These are phyloP conservation scores for Perkinsus olseni DNA, from an alignment of 169 alveolate species.

Conservation along the genomic window DNA sequence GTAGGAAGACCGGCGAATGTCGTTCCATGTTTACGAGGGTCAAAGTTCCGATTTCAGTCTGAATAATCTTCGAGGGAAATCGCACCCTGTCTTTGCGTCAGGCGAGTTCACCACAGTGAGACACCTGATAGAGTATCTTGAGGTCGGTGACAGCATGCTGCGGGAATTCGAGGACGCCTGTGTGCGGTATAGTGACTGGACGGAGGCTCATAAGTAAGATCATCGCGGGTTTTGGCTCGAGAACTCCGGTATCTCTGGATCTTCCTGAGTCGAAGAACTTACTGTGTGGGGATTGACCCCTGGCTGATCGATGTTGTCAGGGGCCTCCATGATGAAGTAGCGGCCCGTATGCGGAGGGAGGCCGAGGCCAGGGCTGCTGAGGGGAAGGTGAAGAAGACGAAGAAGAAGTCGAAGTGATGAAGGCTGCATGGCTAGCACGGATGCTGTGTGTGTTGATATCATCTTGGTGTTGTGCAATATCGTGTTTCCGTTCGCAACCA, in stretches of 20 bases:
- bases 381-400: background rate
- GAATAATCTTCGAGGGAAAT: background rate
- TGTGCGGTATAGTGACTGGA: background rate
- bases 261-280: background rate
- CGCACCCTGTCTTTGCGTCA: background rate
- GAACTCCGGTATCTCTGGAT: background rate
- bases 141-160: background rate
- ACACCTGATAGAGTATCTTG: background rate
- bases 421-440: background rate
- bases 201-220: background rate
- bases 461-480: no score
- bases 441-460: no score
- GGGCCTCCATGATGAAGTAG: background rate
- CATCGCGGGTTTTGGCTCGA: background rate
- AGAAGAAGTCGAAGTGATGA: background rate
- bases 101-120: background rate
- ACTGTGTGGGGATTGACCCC: background rate
- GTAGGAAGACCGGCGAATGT: background rate
- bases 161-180: background rate
- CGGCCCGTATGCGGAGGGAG: background rate
- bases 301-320: background rate
- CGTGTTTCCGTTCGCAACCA: no score
- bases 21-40: no score
- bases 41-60: background rate
- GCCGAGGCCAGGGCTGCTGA: background rate